phyloP scores from a whole-genome alignment of 768 basidiomycete species.

The Lactarius akahatsu region DNA sequence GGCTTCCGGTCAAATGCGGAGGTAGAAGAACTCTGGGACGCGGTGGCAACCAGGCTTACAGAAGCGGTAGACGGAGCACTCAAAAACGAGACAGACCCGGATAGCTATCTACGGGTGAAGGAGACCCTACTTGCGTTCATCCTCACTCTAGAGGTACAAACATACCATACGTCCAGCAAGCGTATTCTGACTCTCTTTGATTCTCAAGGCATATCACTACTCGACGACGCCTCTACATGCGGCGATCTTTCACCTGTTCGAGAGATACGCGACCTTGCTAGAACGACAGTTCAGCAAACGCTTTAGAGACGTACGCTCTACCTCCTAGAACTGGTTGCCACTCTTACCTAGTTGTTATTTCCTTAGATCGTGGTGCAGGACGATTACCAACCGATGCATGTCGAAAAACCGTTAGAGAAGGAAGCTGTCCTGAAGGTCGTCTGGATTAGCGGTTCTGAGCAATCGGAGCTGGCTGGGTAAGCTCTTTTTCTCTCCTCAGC shows the following conservation, averaged over 20 bases:
- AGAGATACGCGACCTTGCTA: conserved; percentile 81
- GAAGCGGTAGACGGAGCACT: conserved; percentile 73
- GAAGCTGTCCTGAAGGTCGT: conserved; percentile 75
- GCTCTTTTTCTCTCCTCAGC: background rate
- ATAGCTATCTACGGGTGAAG: conserved; percentile 79
- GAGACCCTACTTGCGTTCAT: conserved; percentile 82
- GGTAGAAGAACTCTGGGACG: conserved; percentile 95
- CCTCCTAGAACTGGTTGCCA: background rate
- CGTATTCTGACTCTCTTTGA: background rate
- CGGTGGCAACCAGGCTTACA: conserved; percentile 70
- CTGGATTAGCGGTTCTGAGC: conserved; percentile 75
- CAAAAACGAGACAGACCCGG: conserved; percentile 71
- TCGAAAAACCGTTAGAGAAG: conserved; percentile 57
- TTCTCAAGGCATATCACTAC: conserved; percentile 72
- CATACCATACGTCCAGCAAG: background rate
- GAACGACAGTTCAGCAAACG: conserved; percentile 76
- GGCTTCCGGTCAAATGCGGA: conserved; percentile 88
- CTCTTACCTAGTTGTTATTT: background rate
- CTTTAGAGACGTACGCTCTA: conserved; percentile 68
- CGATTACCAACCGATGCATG: conserved; percentile 87
- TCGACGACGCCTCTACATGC: conserved; percentile 78
- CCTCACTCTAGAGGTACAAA: conserved; percentile 83
- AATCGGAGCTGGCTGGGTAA: conserved; percentile 56
- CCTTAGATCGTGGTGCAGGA: conserved; percentile 78
- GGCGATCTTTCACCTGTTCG: conserved; percentile 85